Base-by-base conservation (phyloP, 1,284 basidiomycete species). In the Heterobasidion parviporum region DNA sequence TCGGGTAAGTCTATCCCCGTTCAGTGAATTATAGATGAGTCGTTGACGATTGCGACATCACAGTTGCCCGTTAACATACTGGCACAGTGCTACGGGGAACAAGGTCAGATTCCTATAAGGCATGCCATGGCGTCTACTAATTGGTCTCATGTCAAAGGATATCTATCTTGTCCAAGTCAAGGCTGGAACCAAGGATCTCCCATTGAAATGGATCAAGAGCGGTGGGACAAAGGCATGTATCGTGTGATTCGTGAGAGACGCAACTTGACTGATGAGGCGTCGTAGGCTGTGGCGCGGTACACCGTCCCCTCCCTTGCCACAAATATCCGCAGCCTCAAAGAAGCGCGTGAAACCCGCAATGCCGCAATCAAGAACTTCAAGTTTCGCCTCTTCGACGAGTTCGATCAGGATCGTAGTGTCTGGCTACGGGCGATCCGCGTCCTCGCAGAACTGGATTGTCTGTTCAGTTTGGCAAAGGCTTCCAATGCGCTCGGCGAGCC, bases 401-500 rank as follows among this genome's bases (percentile, higher is more conserved):
- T 98, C 67, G 92, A 95, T 66, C 76, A 81, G 7, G 92, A 97
- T 64, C 82, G 92, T 38, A 76, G 80, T 15, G 72, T 85, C 15
- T 94, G 90, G 92, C 73, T 91, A 57, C 83, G 86, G 26, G 82
- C 85, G 15, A 78, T 94, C 57, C 81, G 89, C 59, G 83, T 91
- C 49, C 75, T 92, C 62, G 82, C 94, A 53, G 85, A 98, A 72
- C 75, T 99, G 26, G 97, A 99, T 70, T 99, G 97, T 69, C 74
- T 99, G 35, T 83, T 97, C 65, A 94, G 92, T 63, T 75, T 99
- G 52, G 90, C 96, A 7, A 95, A 94, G 70, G 82, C 94, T 0
- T 98, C 95, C 1, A 70, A 76, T 36, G 91, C 92, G 10, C 82
- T 99, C 53, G 95, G 94, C 48, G 92, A 96, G 71, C 97, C 97